Evolutionary conservation across 2,329 filamentous ascomycete genomes (phyloP).

Genomic region (Akanthomyces lecanii): DNA sequence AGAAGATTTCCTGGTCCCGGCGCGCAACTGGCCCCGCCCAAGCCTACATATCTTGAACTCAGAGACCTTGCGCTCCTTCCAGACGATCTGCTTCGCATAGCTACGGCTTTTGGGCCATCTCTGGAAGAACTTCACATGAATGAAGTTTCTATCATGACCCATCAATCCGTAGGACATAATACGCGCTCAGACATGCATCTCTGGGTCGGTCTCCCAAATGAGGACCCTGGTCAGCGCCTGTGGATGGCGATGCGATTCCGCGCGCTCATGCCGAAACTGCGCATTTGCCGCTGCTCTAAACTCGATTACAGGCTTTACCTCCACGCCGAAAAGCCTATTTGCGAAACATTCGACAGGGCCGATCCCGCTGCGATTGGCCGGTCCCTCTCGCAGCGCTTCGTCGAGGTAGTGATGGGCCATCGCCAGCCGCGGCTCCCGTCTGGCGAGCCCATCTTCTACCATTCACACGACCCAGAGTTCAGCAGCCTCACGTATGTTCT

Average conservation of each 20-base stretch:
- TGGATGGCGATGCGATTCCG: constrained; percentile 43
- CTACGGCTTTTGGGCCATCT: constrained; percentile 33
- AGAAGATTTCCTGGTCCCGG: not conserved
- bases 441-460: constrained; percentile 22
- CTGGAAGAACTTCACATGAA: constrained; percentile 44
- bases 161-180: constrained; percentile 32
- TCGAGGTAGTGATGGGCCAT: constrained; percentile 41
- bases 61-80: constrained; percentile 38
- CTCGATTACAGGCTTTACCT: constrained; percentile 42
- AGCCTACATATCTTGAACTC: constrained; percentile 40
- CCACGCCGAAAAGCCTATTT: constrained; percentile 27
- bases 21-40: constrained; percentile 24
- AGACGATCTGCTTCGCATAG: constrained; percentile 31
- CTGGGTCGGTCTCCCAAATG: constrained; percentile 45
- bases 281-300: constrained; percentile 40
- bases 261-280: constrained; percentile 31
- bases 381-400: constrained; percentile 42
- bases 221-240: constrained; percentile 31
- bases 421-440: constrained; percentile 29
- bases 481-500: constrained; percentile 21
- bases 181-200: constrained; percentile 33
- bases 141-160: constrained; percentile 41
- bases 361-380: constrained; percentile 40
- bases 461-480: constrained; percentile 7
- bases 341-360: constrained; percentile 36